Evolutionary conservation across 2,329 filamentous ascomycete species (phyloP).

Genomic region (Proliferodiscus dingleyae): DNA sequence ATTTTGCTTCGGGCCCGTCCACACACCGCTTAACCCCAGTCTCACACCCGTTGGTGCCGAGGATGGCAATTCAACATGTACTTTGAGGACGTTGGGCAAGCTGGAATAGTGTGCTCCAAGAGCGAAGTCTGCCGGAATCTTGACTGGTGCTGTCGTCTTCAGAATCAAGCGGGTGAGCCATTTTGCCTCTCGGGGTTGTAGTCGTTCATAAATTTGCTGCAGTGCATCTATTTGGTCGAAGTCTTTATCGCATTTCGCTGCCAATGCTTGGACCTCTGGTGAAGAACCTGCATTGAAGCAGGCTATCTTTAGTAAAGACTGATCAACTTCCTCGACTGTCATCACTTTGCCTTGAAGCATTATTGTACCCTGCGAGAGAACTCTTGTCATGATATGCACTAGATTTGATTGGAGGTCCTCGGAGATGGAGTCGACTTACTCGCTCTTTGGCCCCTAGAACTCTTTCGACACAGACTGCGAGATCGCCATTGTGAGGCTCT

Average conservation of each 20-base stretch:
- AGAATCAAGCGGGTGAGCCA: slow-evolving; percentile 81
- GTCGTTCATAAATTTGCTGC: slow-evolving; percentile 50
- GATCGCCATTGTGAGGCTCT: slow-evolving; percentile 53
- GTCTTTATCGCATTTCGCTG: neutral
- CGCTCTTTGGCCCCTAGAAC: slow-evolving; percentile 18
- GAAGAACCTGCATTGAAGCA: slow-evolving; percentile 67
- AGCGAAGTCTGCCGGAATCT: slow-evolving; percentile 45
- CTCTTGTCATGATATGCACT: slow-evolving; percentile 4
- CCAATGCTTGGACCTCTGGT: slow-evolving; percentile 45
- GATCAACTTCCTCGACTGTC: slow-evolving; percentile 69
- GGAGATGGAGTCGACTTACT: slow-evolving; percentile 14
- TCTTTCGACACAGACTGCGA: slow-evolving; percentile 50
- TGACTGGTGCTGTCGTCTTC: slow-evolving; percentile 67
- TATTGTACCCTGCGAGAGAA: neutral
- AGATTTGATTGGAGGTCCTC: neutral
- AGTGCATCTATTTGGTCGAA: slow-evolving; percentile 39
- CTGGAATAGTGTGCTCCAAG: slow-evolving; percentile 56
- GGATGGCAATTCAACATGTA: slow-evolving; percentile 62
- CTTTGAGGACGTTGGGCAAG: slow-evolving; percentile 63
- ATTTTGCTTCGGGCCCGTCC: slow-evolving; percentile 5
- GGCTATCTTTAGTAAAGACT: slow-evolving; percentile 60
- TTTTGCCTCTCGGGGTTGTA: slow-evolving; percentile 69
- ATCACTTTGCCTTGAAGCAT: slow-evolving; percentile 36
- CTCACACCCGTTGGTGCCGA: slow-evolving; percentile 40
- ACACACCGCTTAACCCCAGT: slow-evolving; percentile 11